Conservation (phyloP, 2,329 filamentous ascomycete species). For the Fusarium miscanthi region DNA sequence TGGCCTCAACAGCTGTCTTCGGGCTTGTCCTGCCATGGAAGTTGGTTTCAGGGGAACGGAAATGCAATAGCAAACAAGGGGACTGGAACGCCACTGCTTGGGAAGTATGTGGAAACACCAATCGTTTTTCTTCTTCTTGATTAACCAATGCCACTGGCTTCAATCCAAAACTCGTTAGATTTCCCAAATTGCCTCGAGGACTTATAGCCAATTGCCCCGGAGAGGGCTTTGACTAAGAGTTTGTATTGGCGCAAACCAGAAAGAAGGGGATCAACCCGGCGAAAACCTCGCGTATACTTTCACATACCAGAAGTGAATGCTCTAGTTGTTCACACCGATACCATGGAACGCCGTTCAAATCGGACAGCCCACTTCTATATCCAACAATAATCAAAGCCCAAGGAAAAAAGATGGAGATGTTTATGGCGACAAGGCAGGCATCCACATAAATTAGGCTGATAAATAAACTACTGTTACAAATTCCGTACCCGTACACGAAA, state of each 20-base stretch:
- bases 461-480: conserved; percentile 36
- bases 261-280: background rate
- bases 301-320: background rate
- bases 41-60: background rate
- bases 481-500: conserved; percentile 25
- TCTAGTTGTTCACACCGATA: background rate
- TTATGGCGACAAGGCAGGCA: conserved; percentile 5
- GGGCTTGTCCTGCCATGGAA: background rate
- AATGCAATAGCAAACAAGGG: background rate
- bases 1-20: background rate
- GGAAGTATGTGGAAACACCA: conserved; percentile 6
- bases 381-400: background rate
- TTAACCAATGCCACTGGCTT: conserved; percentile 1
- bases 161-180: background rate
- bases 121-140: conserved; percentile 11
- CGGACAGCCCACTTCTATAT: background rate
- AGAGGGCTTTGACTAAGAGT: background rate
- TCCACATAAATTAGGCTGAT: conserved; percentile 29
- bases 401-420: background rate
- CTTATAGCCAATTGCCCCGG: background rate
- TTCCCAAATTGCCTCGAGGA: background rate
- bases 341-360: background rate
- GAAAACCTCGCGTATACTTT: background rate
- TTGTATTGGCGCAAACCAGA: background rate
- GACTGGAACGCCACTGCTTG: background rate